Base-by-base conservation (phyloP, 176 grass and related monocot genomes). In the Bolboschoenus planiculmis region DNA sequence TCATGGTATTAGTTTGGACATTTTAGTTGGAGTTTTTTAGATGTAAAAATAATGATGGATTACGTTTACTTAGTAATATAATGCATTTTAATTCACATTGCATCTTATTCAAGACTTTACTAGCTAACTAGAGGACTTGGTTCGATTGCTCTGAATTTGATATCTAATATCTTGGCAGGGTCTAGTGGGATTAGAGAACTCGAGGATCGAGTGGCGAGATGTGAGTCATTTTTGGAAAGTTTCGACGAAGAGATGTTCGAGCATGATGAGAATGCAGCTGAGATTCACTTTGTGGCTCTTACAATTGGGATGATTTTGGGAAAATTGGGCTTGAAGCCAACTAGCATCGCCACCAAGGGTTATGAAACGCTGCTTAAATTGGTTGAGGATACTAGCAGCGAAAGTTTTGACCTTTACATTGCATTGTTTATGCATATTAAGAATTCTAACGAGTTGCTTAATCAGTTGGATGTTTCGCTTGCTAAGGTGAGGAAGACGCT, bases 371-470 rank as follows among this genome's bases (percentile, higher is more conserved):
- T 97, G 89, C 94, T 97, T 82, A 67, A 87, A 15, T 86, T 97
- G 1, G 89, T 94, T 1, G 91, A 92, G 18, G 93, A 97, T 90
- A 97, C 91, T 56, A 91, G 94, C 81, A 84, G 87, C 47, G 91
- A 93, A 75, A 97, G 91, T 88, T 97, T 93, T 58, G 91, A 93
- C 55, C 94, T 94, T 27, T 93, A 93, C 84, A 93, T 93, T 35
- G 94, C 89, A 5, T 86, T 97, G 50, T 97, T 97, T 87, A 92
- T 97, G 94, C 93, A 97, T 78, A 97, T 91, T 56, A 88, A 84
- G 67, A 92, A 94, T 87, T 88, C 94, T 10, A 94, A 79, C 2
- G 89, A 94, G 80, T 78, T 91, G 84, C 81, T 97, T 64, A 57
- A 97, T 54, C 87, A 88, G 6, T 86, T 97, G 13, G 88, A 94